Conservation (phyloP, 768 basidiomycete genomes). For the Lentinula edodes region DNA sequence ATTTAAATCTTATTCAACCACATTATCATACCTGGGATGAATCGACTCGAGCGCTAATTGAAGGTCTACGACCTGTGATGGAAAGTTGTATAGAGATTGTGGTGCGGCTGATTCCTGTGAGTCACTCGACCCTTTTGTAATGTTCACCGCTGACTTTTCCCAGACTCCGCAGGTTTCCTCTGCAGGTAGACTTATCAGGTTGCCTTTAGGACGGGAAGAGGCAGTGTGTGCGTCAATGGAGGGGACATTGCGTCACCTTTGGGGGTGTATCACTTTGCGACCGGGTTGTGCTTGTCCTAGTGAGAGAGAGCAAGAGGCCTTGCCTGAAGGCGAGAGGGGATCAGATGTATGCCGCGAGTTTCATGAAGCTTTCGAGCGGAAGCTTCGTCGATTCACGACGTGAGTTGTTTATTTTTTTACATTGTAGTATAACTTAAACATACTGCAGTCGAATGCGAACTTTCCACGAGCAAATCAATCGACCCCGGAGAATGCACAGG, state of each 20-base stretch:
- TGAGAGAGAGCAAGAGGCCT: not conserved
- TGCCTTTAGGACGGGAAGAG: not conserved
- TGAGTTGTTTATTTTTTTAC: not conserved
- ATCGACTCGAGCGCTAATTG: not conserved
- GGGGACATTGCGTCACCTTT: not conserved
- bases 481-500: not conserved
- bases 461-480: not conserved
- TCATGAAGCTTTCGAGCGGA: conserved; percentile 3
- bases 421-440: not conserved
- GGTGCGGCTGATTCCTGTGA: conserved; percentile 1
- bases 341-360: conserved; percentile 2
- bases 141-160: not conserved
- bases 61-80: not conserved
- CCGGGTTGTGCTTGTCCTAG: conserved; percentile 1
- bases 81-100: conserved; percentile 3
- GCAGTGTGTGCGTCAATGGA: not conserved
- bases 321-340: not conserved
- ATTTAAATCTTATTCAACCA: not conserved
- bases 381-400: conserved; percentile 1
- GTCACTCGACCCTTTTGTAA: not conserved
- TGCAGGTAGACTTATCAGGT: not conserved
- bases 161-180: not conserved
- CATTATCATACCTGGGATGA: not conserved
- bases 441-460: not conserved
- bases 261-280: conserved; percentile 1